Evolutionary conservation across 345 rosid species (phyloP).

Genomic region (Citrus medica): DNA sequence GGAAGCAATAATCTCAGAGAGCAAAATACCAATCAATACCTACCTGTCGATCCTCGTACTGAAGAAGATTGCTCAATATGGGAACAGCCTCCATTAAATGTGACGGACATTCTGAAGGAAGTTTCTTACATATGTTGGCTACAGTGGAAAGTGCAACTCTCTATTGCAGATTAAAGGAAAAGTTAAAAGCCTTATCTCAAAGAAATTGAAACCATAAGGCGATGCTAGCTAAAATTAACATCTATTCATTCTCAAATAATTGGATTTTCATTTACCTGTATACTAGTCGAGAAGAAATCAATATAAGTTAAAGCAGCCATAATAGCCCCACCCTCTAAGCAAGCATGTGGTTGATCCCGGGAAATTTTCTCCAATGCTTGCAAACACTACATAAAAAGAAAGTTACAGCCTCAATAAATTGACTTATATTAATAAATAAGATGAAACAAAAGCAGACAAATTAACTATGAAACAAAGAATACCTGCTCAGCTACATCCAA

Average conservation of each 20-base stretch:
- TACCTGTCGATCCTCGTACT: slow-evolving; percentile 80
- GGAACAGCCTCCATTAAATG: slow-evolving; percentile 82
- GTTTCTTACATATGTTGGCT: slow-evolving; percentile 82
- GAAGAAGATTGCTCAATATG: slow-evolving; percentile 77
- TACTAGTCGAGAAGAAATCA: slow-evolving; percentile 85
- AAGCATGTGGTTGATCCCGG: slow-evolving; percentile 76
- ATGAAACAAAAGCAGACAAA: not conserved
- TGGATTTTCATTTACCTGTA: slow-evolving; percentile 52
- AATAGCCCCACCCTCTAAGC: slow-evolving; percentile 87
- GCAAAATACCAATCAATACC: slow-evolving; percentile 15
- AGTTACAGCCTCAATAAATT: not conserved
- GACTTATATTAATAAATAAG: not conserved
- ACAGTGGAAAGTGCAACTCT: slow-evolving; percentile 91
- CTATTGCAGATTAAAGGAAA: slow-evolving; percentile 35
- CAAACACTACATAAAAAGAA: slow-evolving; percentile 56
- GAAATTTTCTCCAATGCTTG: slow-evolving; percentile 99
- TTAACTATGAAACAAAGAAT: not conserved
- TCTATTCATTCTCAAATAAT: not conserved
- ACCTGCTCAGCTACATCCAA: slow-evolving; percentile 99
- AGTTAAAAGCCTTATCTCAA: not conserved
- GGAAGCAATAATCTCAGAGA: slow-evolving; percentile 12
- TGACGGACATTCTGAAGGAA: slow-evolving; percentile 60
- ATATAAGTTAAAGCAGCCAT: slow-evolving; percentile 76
- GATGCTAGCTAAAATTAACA: not conserved
- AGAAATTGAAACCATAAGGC: not conserved